Evolutionary conservation across 495 filamentous ascomycete genomes (phyloP), one percentile per base, ranked within the genome.

Genomic region (Beverwykella pulmonaria): DNA sequence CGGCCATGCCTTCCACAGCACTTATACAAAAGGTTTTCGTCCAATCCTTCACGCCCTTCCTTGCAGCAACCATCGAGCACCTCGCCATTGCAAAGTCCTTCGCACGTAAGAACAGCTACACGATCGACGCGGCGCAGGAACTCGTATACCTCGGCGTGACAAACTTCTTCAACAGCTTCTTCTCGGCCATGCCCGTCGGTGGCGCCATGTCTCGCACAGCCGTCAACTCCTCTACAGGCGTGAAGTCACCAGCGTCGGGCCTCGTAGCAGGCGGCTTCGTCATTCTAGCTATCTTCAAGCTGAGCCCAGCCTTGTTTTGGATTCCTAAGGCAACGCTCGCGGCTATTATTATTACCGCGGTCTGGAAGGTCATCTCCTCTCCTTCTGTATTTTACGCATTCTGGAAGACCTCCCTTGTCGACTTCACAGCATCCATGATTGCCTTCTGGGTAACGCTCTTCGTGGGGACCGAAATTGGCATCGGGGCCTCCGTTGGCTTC

Each of bases 121-220:
- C 86, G 22, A 96, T 98, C 76, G 87, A 97, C 65, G 92, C 93
- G 2, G 96, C 92, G 0, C 94, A 98, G 74, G 94, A 98, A 72
- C 86, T 98, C 80, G 89, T 97, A 26, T 93, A 90, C 22, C 97
- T 98, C 70, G 94, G 94, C 46, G 82, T 97, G 6, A 89, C 87
- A 19, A 98, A 98, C 75, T 81, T 98, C 48, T 83, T 98, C 4
- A 92, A 91, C 12, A 92, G 93, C 10, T 97, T 98, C 80, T 86
- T 98, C 12, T 93, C 93, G 61, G 93, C 82, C 6, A 97, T 96
- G 71, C 91, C 93, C 0, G 90, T 93, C 0, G 97, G 94, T 20
- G 94, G 94, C 6, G 97, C 94, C 14, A 97, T 98, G 82, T 95
- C 92, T 19, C 88, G 94, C 29, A 98, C 94, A 46, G 94, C 94